Evolutionary conservation across 1,139 yeast genomes (phyloP), one percentile per base, ranked within the genome.

Genomic region (Candida dubliniensis): DNA sequence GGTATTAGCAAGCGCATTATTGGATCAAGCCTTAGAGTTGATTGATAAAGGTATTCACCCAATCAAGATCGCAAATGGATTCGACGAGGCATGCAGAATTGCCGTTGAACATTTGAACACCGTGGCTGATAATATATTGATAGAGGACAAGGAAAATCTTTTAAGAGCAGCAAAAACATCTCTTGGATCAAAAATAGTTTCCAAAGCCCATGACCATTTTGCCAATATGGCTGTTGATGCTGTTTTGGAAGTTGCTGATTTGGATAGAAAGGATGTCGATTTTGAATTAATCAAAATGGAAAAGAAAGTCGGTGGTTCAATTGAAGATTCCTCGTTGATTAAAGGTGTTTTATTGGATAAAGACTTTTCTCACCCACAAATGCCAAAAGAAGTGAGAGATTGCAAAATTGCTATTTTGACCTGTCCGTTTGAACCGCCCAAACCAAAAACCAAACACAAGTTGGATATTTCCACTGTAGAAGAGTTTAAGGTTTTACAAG

Each of bases 351-450:
- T 95, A 47, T 76, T 93, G 47, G 99, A 93, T 65, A 95, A 93
- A 71, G 99, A 93, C 59, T 91, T 91, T 69, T 89, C 97, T 4
- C 99, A 95, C 66, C 97, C 98, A 7, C 99, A 95, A 68, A 95
- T 95, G 99, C 93, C 96, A 39, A 88, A 87, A 60, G 67, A 67
- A 43, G 78, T 93, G 38, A 75, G 78, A 47, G 87, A 91, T 66
- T 95, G 91, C 52, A 88, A 86, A 64, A 77, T 95, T 53, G 99
- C 99, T 41, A 91, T 93, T 54, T 77, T 93, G 63, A 93, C 99
- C 2, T 91, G 98, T 71, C 98, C 99, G 57, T 93, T 93, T 63
- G 99, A 93, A 73, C 99, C 99, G 36, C 99, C 99, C 57, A 93
- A 93, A 70, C 99, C 99, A 56, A 95, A 93, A 72, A 95, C 99